These are phyloP conservation scores for Candida insectorum DNA, from an alignment of 805 yeast genomes.

Conservation along the genomic window DNA sequence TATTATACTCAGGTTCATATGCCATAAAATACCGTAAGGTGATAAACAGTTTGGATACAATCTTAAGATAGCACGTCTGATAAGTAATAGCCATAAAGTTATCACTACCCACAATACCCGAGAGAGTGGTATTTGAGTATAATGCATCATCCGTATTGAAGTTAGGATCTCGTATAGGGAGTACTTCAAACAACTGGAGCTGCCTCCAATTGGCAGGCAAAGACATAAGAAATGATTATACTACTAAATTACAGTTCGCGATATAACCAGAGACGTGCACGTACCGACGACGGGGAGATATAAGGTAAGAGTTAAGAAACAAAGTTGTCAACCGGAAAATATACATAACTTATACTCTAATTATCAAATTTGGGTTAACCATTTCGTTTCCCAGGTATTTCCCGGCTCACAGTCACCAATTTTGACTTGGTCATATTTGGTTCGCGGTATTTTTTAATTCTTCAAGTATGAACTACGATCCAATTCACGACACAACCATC, in stretches of 20 bases:
- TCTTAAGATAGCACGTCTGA: slow-evolving; percentile 48
- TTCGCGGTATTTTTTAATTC: too few species aligned
- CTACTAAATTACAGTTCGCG: not conserved
- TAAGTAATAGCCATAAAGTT: slow-evolving; percentile 60
- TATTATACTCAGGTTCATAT: slow-evolving; percentile 60
- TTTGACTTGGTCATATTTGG: too few species aligned
- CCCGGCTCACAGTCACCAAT: too few species aligned
- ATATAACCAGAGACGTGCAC: not conserved
- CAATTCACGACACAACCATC: slow-evolving; percentile 35
- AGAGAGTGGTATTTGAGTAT: slow-evolving; percentile 74
- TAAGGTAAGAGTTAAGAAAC: too few species aligned
- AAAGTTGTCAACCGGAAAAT: too few species aligned
- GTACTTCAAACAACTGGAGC: slow-evolving; percentile 78
- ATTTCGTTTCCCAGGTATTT: too few species aligned
- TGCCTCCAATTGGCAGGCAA: slow-evolving; percentile 44
- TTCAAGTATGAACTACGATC: slow-evolving; percentile 40
- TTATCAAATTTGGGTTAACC: too few species aligned
- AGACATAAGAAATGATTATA: slow-evolving; percentile 7
- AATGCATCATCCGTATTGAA: slow-evolving; percentile 58
- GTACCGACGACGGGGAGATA: too few species aligned
- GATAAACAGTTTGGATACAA: slow-evolving; percentile 50
- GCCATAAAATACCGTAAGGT: slow-evolving; percentile 55
- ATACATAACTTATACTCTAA: too few species aligned
- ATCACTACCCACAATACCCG: slow-evolving; percentile 59
- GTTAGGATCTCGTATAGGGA: slow-evolving; percentile 83